These are phyloP conservation scores for Epichloe hybrida DNA, from an alignment of 2,329 filamentous ascomycete genomes.

Conservation along the genomic window DNA sequence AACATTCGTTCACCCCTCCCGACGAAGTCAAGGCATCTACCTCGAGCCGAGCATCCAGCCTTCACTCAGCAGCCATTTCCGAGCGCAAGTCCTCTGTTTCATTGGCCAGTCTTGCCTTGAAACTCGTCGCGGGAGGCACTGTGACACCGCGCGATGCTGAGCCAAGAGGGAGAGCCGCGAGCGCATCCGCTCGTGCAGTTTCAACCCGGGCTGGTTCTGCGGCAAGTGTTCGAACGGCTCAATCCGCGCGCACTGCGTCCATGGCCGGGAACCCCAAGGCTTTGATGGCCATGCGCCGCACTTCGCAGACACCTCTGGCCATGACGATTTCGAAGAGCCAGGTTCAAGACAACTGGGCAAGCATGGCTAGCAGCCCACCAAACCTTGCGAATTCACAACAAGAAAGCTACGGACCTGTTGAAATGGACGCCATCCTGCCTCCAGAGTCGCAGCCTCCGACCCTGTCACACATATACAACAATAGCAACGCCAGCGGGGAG, in stretches of 20 bases:
- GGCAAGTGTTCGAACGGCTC: conserved; percentile 31
- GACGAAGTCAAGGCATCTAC: conserved; percentile 21
- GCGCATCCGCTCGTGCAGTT: conserved; percentile 25
- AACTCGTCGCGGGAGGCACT: conserved; percentile 43
- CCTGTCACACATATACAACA: conserved; percentile 56
- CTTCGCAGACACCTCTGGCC: conserved; percentile 26
- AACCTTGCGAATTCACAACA: conserved; percentile 21
- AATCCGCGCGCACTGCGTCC: conserved; percentile 32
- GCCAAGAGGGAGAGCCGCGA: conserved; percentile 37
- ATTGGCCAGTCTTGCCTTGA: conserved; percentile 44
- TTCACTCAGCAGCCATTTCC: conserved; percentile 28
- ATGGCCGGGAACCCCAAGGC: conserved; percentile 35
- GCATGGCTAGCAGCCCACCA: conserved; percentile 37
- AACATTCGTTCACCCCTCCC: conserved; percentile 62
- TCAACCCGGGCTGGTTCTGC: conserved; percentile 32
- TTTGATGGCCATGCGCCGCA: conserved; percentile 44
- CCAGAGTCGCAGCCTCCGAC: conserved; percentile 73
- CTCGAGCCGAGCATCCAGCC: conserved; percentile 40
- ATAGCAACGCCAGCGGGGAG: conserved; percentile 51
- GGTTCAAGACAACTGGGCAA: conserved; percentile 42
- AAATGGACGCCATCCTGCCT: conserved; percentile 83
- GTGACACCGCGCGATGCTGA: conserved; percentile 23
- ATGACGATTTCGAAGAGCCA: conserved; percentile 22
- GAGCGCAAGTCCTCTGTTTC: conserved; percentile 42
- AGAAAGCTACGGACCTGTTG: conserved; percentile 66